Evolutionary conservation across 148 eudicot genomes (phyloP), one percentile per base, ranked within the genome.

Genomic region (Fagopyrum homotropicum): DNA sequence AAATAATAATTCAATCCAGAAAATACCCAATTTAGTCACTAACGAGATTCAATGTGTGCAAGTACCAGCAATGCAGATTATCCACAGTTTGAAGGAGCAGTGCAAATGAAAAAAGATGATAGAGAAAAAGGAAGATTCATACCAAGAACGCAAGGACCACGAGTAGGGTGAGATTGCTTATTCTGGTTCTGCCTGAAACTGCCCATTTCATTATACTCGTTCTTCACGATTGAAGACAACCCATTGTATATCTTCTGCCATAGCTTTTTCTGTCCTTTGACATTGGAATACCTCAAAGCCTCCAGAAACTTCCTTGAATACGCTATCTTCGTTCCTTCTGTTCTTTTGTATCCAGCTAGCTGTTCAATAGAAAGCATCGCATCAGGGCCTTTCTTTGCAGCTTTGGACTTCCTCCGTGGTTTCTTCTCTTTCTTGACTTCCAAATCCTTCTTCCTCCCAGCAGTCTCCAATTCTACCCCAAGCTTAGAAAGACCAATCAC

Each of bases 131-230:
- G 40, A 35, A 35, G 40, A 35, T 35, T 35, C 79, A 29, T 79
- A 86, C 91, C 87, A 60, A 81, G 50, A 72, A 69, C 48, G 15
- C 52, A 77, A 61, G 76, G 72, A 74, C 74, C 74, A 73, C 79
- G 81, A 35, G 83, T 71, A 6, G 83, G 3, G 59, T 57, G 55
- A 76, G 47, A 71, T 68, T 78, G 72, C 64, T 84, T 79, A n/a
- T 35, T 64, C 17, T 85, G 84, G 75, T 35, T 35, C 40, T 60
- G 76, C 76, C 76, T 79, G 61, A 68, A 79, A 63, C 51, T 71
- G 68, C 77, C 79, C 82, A 93, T 75, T 44, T 73, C 82, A 80
- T 86, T 88, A 81, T 88, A 93, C 78, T 90, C 86, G 7, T 52
- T 81, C 73, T 72, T 83, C 72, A 86, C 75, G 49, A 40, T 17